Evolutionary conservation across 805 yeast genomes (phyloP).

Genomic region (Torulaspora delbrueckii): DNA sequence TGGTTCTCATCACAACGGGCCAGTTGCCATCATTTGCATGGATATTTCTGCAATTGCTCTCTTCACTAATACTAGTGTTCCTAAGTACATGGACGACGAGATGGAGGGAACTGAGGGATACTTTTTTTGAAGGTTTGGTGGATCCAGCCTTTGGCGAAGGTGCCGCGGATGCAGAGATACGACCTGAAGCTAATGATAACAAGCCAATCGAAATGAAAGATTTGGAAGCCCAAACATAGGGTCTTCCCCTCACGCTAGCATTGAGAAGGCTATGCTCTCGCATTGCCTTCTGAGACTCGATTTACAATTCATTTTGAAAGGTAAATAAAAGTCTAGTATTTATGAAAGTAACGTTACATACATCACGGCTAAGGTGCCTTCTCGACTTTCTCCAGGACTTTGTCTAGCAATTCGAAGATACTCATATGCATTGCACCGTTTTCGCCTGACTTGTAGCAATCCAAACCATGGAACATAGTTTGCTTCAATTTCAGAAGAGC

Average conservation of each 20-base stretch:
- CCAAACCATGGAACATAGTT: constrained; percentile 22
- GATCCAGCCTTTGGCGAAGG: constrained; percentile 42
- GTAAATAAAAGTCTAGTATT: neutral
- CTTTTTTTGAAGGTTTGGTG: constrained; percentile 80
- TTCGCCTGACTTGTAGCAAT: constrained; percentile 14
- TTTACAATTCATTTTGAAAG: neutral
- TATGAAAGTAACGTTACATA: neutral
- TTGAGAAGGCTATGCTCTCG: neutral
- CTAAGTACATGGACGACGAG: constrained; percentile 87
- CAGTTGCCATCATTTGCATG: constrained; percentile 73
- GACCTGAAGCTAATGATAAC: constrained; percentile 1
- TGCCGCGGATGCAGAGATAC: constrained; percentile 4
- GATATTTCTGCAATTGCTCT: constrained; percentile 76
- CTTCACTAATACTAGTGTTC: constrained; percentile 63
- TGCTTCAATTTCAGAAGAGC: constrained; percentile 43
- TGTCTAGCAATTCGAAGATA: constrained; percentile 30
- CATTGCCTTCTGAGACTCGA: no score
- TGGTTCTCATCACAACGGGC: constrained; percentile 61
- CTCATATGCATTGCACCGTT: constrained; percentile 9
- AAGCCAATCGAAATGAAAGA: constrained; percentile 23
- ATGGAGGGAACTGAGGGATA: constrained; percentile 85
- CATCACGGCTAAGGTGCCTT: neutral
- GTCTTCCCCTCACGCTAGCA: neutral
- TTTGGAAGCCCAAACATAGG: constrained; percentile 24
- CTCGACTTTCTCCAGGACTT: constrained; percentile 13